Base-by-base conservation (phyloP, 2,329 filamentous ascomycete genomes). In the Scytalidium lignicola region DNA sequence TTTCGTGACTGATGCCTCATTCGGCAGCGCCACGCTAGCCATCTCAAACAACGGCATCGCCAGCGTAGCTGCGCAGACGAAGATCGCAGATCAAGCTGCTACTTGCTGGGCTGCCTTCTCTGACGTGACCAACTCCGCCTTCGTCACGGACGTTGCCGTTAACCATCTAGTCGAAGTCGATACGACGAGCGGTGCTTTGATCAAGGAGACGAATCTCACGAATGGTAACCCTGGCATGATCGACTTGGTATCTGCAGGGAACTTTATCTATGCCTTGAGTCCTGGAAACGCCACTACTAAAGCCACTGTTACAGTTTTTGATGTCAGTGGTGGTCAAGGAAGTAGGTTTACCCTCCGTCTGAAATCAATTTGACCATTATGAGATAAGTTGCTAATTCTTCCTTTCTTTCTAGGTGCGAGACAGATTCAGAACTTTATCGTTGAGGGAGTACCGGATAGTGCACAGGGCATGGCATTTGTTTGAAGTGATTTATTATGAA, bases 81-180 rank as follows among this genome's bases (percentile, higher is more conserved):
- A 59, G 1, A 65, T 85, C 12, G 64, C 66, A 0, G 75, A 69
- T 32, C 81, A 85, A 57, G 62, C 52, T 6, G 80, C 80, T 1
- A 83, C 79, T 0, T 85, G 80, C 62, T 85, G 81, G 81, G 71
- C 67, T 0, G 68, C 78, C 1, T 66, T 82, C 39, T 78, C 75
- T 0, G 50, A 64, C 0, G 61, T 64, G 0, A 79, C 76, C 0
- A 64, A 68, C 7, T 78, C 71, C 0, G 77, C 74, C 0, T 86
- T 80, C 50, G 77, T 85, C 3, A 76, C 79, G 0, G 82, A 85
- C 53, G 77, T 75, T 0, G 73, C 50, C 0, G 56, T 66, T 2
- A 75, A 81, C 58, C 69, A 72, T 3, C 56, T 86, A 0, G 71
- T 84, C 0, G 79, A 85, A 64, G 75, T 85, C 67, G 74, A 74